Evolutionary conservation across 73 alveolate species (phyloP).

Genomic region (Stentor coeruleus): DNA sequence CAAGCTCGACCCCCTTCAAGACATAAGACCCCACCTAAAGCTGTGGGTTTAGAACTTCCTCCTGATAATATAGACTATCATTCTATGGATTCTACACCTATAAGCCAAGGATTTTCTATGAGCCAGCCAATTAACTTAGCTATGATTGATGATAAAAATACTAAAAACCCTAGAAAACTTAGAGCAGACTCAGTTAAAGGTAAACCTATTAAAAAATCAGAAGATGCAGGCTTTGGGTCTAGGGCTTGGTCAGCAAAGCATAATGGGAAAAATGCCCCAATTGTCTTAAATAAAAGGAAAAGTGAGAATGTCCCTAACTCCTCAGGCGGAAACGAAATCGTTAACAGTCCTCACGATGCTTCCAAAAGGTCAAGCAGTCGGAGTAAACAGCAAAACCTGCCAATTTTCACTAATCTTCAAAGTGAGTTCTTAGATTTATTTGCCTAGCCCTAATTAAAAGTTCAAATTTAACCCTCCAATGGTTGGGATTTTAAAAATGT

Average conservation of each 20-base stretch:
- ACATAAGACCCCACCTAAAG: background rate
- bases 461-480: too few species aligned
- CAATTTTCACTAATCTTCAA: background rate
- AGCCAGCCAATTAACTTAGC: background rate
- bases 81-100: background rate
- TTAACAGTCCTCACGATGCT: background rate
- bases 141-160: background rate
- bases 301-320: background rate
- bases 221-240: background rate
- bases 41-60: background rate
- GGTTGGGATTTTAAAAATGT: too few species aligned
- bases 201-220: too few species aligned
- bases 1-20: constrained; percentile 8
- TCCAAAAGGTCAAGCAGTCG: background rate
- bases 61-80: background rate
- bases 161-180: too few species aligned
- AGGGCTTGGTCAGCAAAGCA: constrained; percentile 13
- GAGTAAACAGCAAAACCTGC: background rate
- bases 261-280: background rate
- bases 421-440: background rate
- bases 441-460: too few species aligned
- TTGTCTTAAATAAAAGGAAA: background rate
- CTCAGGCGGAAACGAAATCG: background rate
- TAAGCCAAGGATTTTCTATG: background rate
- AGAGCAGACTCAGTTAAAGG: background rate